Conservation (phyloP, 2,329 filamentous ascomycete genomes). For the Calonectria multiphialidica region DNA sequence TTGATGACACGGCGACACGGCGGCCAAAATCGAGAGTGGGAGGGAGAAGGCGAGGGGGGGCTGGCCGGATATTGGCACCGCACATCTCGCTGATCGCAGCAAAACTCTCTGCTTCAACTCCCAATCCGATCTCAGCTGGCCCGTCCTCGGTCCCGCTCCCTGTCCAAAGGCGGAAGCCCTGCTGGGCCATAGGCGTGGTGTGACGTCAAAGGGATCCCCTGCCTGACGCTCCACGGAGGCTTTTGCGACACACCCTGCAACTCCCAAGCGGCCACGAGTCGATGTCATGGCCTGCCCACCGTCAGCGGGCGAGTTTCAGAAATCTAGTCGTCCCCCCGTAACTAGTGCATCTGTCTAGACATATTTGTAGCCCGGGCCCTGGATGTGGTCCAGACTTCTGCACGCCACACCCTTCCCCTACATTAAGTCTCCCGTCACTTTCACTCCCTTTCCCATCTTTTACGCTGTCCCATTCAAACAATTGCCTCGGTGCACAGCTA, state of each 20-base stretch:
- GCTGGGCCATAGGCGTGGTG: slow-evolving; percentile 22
- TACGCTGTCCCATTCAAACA: neutral
- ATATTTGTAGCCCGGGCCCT: slow-evolving; percentile 23
- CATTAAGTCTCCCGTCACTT: neutral
- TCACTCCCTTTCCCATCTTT: neutral
- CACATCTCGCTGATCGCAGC: slow-evolving; percentile 15
- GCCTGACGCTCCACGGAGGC: slow-evolving; percentile 9
- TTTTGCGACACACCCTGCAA: slow-evolving; percentile 11
- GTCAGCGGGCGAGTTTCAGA: slow-evolving; percentile 27
- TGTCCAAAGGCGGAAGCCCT: neutral
- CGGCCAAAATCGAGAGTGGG: neutral
- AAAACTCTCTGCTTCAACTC: neutral
- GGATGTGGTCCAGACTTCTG: slow-evolving; percentile 15
- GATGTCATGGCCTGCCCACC: slow-evolving; percentile 7
- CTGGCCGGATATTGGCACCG: slow-evolving; percentile 12
- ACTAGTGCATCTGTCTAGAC: slow-evolving; percentile 1
- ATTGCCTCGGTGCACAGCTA: slow-evolving; percentile 1
- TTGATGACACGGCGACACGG: neutral
- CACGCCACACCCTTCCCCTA: neutral
- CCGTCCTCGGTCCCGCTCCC: neutral
- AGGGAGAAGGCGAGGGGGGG: neutral
- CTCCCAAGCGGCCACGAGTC: slow-evolving; percentile 23
- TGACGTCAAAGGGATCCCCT: slow-evolving; percentile 26
- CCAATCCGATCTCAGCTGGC: slow-evolving; percentile 9
- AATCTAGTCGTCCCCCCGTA: neutral